Conservation (phyloP, 345 rosid species). For the Mangifera indica region DNA sequence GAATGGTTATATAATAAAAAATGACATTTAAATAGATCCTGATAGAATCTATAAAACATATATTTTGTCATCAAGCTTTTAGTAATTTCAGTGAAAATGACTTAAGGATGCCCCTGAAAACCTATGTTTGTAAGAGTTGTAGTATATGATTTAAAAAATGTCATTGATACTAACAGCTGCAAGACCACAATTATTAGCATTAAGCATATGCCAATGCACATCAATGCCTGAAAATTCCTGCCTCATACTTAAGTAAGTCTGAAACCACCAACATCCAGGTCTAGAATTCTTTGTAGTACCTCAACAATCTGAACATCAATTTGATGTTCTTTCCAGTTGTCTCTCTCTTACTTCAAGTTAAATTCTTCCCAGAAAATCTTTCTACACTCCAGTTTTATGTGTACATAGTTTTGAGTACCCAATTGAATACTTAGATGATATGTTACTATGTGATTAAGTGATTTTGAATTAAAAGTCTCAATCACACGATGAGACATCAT, state of each 20-base stretch:
- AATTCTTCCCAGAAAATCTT: not conserved
- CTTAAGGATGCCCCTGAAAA: not conserved
- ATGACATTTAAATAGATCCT: not conserved
- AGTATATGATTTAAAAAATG: not conserved
- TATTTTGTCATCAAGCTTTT: not conserved
- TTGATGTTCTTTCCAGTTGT: not conserved
- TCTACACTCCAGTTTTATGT: not conserved
- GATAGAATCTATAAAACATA: not conserved
- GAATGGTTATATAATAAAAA: not conserved
- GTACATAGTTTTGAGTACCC: too few relatives aligned
- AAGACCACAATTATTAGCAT: too few relatives aligned
- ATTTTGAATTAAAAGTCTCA: too few relatives aligned
- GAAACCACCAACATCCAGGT: too few relatives aligned
- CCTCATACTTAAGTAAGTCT: too few relatives aligned
- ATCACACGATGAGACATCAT: too few relatives aligned
- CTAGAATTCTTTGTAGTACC: not conserved
- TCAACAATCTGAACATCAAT: not conserved
- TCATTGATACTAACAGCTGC: too few relatives aligned
- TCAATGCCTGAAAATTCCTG: not conserved
- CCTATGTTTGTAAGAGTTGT: not conserved
- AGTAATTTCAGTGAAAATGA: not conserved
- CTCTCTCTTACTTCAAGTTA: not conserved
- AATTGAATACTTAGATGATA: too few relatives aligned
- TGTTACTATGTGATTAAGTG: too few relatives aligned
- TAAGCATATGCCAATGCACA: not conserved